Evolutionary conservation across 371 early-diverging fungal genomes (phyloP).

Genomic region (Umbelopsis sp.): DNA sequence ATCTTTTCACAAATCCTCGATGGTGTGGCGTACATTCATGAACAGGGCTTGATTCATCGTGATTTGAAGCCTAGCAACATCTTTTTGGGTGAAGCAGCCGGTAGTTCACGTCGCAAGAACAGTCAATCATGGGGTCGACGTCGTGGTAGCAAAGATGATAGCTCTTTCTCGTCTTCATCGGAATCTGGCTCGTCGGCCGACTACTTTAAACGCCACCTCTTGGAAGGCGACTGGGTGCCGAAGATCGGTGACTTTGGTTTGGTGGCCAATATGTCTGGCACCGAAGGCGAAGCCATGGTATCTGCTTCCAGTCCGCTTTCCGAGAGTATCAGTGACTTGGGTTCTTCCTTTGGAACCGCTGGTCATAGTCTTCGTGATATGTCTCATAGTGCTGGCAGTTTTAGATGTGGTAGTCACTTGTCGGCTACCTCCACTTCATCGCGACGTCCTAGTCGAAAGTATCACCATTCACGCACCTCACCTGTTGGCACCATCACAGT

Average conservation of each 20-base stretch:
- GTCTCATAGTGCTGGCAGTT: slow-evolving; percentile 5
- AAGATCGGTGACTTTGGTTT: slow-evolving; percentile 93
- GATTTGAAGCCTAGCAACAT: slow-evolving; percentile 86
- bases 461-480: slow-evolving; percentile 3
- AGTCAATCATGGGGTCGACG: slow-evolving; percentile 21
- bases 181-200: slow-evolving; percentile 28
- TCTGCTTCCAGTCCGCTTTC: slow-evolving; percentile 9
- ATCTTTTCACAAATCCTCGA: slow-evolving; percentile 60
- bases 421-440: background rate
- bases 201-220: slow-evolving; percentile 42
- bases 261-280: slow-evolving; percentile 57
- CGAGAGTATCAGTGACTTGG: slow-evolving; percentile 2
- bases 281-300: slow-evolving; percentile 9
- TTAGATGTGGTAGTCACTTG: background rate
- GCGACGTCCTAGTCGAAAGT: background rate
- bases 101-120: background rate
- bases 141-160: slow-evolving; percentile 23
- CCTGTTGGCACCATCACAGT: slow-evolving; percentile 74
- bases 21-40: slow-evolving; percentile 75
- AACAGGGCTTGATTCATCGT: slow-evolving; percentile 74
- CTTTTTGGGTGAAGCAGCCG: slow-evolving; percentile 53
- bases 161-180: slow-evolving; percentile 24
- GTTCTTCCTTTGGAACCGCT: slow-evolving; percentile 5
- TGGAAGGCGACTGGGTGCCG: slow-evolving; percentile 58
- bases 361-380: slow-evolving; percentile 3